Conservation (phyloP, 805 yeast genomes). For the Candida sanyiensis region DNA sequence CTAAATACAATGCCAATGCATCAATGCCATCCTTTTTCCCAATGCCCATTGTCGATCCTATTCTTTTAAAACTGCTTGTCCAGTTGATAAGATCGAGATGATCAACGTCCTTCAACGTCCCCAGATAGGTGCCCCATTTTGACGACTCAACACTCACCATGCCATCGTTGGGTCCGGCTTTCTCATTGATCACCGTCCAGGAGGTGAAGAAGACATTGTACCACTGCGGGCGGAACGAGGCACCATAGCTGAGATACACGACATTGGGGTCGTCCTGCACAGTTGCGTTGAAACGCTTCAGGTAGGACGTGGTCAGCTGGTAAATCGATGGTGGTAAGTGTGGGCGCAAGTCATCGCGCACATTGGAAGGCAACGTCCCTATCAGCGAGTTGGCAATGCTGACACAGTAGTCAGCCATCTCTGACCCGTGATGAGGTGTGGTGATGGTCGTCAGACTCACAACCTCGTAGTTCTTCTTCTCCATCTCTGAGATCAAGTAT, state of each 20-base stretch:
- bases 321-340: slow-evolving; percentile 42
- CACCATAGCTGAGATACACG: slow-evolving; percentile 79
- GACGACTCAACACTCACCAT: slow-evolving; percentile 74
- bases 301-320: slow-evolving; percentile 56
- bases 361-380: background rate
- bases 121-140: slow-evolving; percentile 79
- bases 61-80: slow-evolving; percentile 49
- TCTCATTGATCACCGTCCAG: slow-evolving; percentile 52
- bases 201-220: slow-evolving; percentile 55
- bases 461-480: slow-evolving; percentile 44
- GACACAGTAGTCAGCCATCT: slow-evolving; percentile 67
- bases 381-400: slow-evolving; percentile 22
- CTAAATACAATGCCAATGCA: slow-evolving; percentile 60
- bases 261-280: slow-evolving; percentile 56
- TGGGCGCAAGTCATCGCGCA: background rate
- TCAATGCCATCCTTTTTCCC: slow-evolving; percentile 39
- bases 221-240: slow-evolving; percentile 58
- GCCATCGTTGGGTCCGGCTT: slow-evolving; percentile 71
- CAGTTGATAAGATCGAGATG: slow-evolving; percentile 85
- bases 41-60: slow-evolving; percentile 10
- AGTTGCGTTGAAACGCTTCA: slow-evolving; percentile 47
- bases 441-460: slow-evolving; percentile 77
- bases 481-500: slow-evolving; percentile 57
- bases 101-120: slow-evolving; percentile 72
- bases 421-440: slow-evolving; percentile 86